A percentile compares a stretch with the other conserved stretches of the same genome.
These are phyloP conservation scores for Saksenaea oblongispora DNA, from an alignment of 371 early-diverging fungal genomes.

Conservation along the genomic window DNA sequence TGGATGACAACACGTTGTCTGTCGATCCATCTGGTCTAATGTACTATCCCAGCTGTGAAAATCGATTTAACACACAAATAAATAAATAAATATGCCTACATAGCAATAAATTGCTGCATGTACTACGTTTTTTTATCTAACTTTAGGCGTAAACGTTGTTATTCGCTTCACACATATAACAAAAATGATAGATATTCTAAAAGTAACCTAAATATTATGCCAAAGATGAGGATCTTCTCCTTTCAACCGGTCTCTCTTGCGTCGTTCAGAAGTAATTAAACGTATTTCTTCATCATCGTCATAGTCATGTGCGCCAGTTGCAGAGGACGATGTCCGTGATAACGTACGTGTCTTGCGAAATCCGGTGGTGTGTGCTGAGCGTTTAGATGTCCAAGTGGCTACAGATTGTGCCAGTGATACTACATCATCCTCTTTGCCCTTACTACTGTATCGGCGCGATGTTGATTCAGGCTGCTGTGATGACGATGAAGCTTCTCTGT, in stretches of 20 bases:
- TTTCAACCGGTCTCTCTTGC: slow-evolving; percentile 23
- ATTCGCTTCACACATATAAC: neutral
- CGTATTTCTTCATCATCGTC: slow-evolving; percentile 36
- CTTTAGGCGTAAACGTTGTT: neutral
- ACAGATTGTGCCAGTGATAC: slow-evolving; percentile 25
- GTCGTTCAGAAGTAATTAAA: slow-evolving; percentile 30
- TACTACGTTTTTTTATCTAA: too few species aligned
- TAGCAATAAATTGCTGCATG: too few species aligned
- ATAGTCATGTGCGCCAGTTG: slow-evolving; percentile 5
- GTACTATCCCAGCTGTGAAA: too few species aligned
- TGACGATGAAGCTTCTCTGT: neutral
- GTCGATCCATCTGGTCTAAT: too few species aligned
- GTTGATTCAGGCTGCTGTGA: neutral
- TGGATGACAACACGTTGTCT: too few species aligned
- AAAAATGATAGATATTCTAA: neutral
- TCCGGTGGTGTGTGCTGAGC: slow-evolving; percentile 9
- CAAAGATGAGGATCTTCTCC: neutral
- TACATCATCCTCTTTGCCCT: slow-evolving; percentile 23
- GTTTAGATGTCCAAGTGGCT: slow-evolving; percentile 25
- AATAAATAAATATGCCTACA: too few species aligned
- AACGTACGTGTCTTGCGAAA: neutral
- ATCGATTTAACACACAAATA: too few species aligned
- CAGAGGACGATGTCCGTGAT: slow-evolving; percentile 4
- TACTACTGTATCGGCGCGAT: neutral
- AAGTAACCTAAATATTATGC: too few species aligned